phyloP scores from a whole-genome alignment of 1,139 yeast species.

The Yamadazyma atmosphaerica region DNA sequence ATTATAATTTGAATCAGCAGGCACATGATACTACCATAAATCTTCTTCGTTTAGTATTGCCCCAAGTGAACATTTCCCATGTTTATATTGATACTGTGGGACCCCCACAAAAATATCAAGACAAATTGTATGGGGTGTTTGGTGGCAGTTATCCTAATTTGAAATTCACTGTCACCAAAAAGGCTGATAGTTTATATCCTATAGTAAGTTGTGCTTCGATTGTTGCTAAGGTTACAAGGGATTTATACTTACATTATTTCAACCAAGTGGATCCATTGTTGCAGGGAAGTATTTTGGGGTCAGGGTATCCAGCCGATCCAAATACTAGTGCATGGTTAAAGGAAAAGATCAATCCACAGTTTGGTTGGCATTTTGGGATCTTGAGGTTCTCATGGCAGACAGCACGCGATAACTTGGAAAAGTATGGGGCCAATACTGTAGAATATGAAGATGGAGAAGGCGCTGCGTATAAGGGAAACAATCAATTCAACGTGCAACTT shows the following conservation, averaged over 20 bases:
- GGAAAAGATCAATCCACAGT: constrained; percentile 60
- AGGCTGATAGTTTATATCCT: constrained; percentile 93
- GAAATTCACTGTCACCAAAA: constrained; percentile 84
- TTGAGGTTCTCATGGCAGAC: constrained; percentile 96
- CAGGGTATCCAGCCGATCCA: constrained; percentile 96
- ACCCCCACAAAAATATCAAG: constrained; percentile 83
- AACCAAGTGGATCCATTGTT: constrained; percentile 21
- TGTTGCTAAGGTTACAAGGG: constrained; percentile 95
- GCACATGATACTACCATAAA: constrained; percentile 93
- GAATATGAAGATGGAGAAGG: constrained; percentile 36
- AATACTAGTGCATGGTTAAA: constrained; percentile 75
- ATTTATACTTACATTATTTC: constrained; percentile 54
- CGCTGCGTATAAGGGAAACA: background rate
- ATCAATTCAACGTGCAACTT: constrained; percentile 1
- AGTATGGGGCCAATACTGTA: constrained; percentile 46
- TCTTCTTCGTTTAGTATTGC: constrained; percentile 61
- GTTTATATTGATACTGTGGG: constrained; percentile 96
- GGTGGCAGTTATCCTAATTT: constrained; percentile 46
- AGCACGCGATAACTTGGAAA: constrained; percentile 67
- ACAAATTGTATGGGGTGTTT: constrained; percentile 66
- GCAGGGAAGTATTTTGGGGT: constrained; percentile 56
- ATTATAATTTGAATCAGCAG: constrained; percentile 86
- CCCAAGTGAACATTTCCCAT: constrained; percentile 59
- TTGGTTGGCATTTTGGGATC: constrained; percentile 82
- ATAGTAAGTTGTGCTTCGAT: constrained; percentile 96